Evolutionary conservation across 257 asterid species (phyloP), one percentile per base, ranked within the genome.

Genomic region (Nicotiana tabacum): DNA sequence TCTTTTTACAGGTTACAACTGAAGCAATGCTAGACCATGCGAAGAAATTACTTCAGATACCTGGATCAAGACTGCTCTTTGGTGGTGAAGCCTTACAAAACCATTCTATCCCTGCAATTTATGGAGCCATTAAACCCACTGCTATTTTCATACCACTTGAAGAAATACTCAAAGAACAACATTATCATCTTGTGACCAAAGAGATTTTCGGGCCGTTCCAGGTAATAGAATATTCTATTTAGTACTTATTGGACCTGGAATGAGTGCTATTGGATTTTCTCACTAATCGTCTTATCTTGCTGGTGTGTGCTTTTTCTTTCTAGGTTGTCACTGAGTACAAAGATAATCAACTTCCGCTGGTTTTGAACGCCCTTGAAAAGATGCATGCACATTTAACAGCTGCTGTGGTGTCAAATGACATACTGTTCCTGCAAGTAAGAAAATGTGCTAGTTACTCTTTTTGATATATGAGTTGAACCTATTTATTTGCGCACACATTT

Each of bases 331-430:
- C 99, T 0, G 96, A 93, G 81, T 96, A 93, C 91, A 91, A 91
- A 85, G 91, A 92, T 80, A 83, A 87, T 27, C 91, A 94, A 60
- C 90, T 96, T 76, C 90, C 91, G 0, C 6, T 92, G 92, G 97
- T 94, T 56, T 69, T 96, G 83, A 76, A 87, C 0, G 95, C 91
- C 79, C 95, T 94, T 16, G 99, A 94, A 86, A 90, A 78, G 80
- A 96, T 96, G 98, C 93, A 96, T 80, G 99, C 99, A 2, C 98
- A 96, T 87, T 87, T 96, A 82, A 96, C 99, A 0, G 98, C 98
- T 57, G 99, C 98, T 0, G 93, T 94, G 24, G 98, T 96, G 84
- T 96, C 99, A 32, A 96, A 94, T 66, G 98, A 96, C 77, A 89
- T 90, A 82, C 65, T 93, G 80, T 96, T 96, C 86, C 85, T 90